A percentile compares a stretch with the other conserved stretches of the same genome.
phyloP scores from a whole-genome alignment of 352 stramenopile species.

The Aphanomyces stellatus region DNA sequence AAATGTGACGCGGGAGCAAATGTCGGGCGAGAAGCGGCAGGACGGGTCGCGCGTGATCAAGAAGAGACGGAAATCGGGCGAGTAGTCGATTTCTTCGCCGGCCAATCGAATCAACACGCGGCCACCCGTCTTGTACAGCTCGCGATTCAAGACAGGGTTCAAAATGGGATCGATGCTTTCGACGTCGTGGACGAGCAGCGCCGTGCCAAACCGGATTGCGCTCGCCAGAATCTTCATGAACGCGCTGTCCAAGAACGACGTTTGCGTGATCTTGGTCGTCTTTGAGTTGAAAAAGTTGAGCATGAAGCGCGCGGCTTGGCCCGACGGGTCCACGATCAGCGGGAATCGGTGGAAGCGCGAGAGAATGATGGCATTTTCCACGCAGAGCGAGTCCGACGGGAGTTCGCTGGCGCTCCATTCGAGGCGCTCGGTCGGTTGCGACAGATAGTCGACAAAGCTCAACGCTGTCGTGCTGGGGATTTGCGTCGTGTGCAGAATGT shows the following conservation, averaged over 20 bases:
- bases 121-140: constrained; percentile 98
- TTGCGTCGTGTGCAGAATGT: constrained; percentile 89
- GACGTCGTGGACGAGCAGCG: constrained; percentile 98
- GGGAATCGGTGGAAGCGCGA: constrained; percentile 96
- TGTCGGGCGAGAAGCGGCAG: constrained; percentile 96
- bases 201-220: constrained; percentile 98
- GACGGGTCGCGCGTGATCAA: constrained; percentile 97
- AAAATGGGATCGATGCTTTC: constrained; percentile 99
- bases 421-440: constrained; percentile 89
- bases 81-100: constrained; percentile 99
- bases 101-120: constrained; percentile 96
- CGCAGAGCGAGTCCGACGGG: constrained; percentile 94
- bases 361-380: constrained; percentile 99
- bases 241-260: constrained; percentile 97
- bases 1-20: constrained; percentile 98
- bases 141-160: constrained; percentile 99
- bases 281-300: constrained; percentile 95
- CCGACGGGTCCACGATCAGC: constrained; percentile 98
- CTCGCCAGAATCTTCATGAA: constrained; percentile 99
- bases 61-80: constrained; percentile 97
- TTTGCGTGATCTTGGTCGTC: constrained; percentile 94
- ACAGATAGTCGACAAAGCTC: constrained; percentile 96
- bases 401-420: constrained; percentile 95
- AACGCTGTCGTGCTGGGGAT: constrained; percentile 77
- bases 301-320: constrained; percentile 97